Evolutionary conservation across 192 early-diverging fungal species (phyloP), one percentile per base, ranked within the genome.

Genomic region (Coemansia sp.): DNA sequence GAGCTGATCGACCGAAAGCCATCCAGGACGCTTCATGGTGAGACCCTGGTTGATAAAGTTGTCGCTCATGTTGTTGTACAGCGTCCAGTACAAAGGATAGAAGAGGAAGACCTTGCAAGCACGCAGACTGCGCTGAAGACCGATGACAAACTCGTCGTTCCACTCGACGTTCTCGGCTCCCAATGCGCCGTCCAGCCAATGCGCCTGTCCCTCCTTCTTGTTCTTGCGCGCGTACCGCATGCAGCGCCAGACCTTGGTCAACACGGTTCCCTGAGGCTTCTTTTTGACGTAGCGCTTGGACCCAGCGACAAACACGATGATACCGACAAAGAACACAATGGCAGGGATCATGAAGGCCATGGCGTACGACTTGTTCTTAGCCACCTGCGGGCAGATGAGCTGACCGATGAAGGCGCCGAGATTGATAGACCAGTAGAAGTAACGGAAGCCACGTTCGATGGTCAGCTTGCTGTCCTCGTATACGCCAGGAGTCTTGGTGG

Each of bases 401-500:
- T 89, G 61, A 84, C 85, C 69, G 74, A 87, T 32, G 58, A 93
- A 79, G 25, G 73, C 21, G 31, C 86, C 86, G 27, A 87, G 70
- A 64, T 87, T 87, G 78, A 87, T 85, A 27, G 83, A 67, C 85
- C 85, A 86, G 79, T 94, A 94, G 69, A 92, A 92, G 84, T 84
- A 90, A 70, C 87, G 87, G 79, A 92, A 92, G 44, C 90, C 87
- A 29, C 74, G 80, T 74, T 93, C 87, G 45, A 87, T 74, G 0
- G 89, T 90, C 48, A 87, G 73, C 68, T 71, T 68, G 36, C 88
- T 86, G 62, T 86, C 85, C 74, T 84, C 44, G 88, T 78, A 46
- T 63, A 88, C 7, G 85, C 62, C 46, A 70, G 67, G 57, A 68
- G 57, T 66, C 64, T 66, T 69, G 31, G 67, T 70, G 2, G 63